Base-by-base conservation (phyloP, 78 protist species). In the Pigoraptor vietnamica region DNA sequence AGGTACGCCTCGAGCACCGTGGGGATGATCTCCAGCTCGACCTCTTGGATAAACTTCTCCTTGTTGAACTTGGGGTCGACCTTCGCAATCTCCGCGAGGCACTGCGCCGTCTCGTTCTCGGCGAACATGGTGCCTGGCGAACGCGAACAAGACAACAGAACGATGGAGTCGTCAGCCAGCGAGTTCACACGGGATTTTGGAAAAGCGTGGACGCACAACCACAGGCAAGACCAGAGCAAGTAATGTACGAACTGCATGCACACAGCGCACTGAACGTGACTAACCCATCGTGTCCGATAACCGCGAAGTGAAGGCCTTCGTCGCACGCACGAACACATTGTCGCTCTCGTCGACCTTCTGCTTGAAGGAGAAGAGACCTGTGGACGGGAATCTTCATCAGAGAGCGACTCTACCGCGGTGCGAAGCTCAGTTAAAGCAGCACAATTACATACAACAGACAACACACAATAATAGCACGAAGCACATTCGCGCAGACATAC, bases 1-100 rank as follows among this genome's bases (percentile, higher is more conserved):
- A 86, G n/a, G 39, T 36, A 86, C 1, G 89, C 89, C 40, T 86
- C 89, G 56, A 86, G 89, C 6, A 86, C 89, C 36, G 89, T 86
- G 37, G 89, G 89, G 6, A 37, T 37, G 32, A 86, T 86, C n/a
- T 23, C 23, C 29, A 19, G 40, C 39, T 86, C 89, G n/a, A 29
- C 36, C 21, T 86, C 89, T 25, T 37, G 40, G 24, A 37, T 2
- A 37, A 86, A 86, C 1, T 2, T 36, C 40, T 86, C 89, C 19
- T 86, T 36, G 39, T 36, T 86, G 19, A 86, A 86, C 89, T n/a
- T 36, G 35, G 89, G 89, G n/a, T 86, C 89, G 40, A 86, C 39
- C 56, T 37, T 34, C 2, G 89, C 39, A 36, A 86, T 86, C 39
- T 86, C 89, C 40, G 29, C 40, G 23, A 86, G 89, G 35, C 37